These are phyloP conservation scores for Carex parvula DNA, from an alignment of 176 grass and related monocot species.

Conservation along the genomic window DNA sequence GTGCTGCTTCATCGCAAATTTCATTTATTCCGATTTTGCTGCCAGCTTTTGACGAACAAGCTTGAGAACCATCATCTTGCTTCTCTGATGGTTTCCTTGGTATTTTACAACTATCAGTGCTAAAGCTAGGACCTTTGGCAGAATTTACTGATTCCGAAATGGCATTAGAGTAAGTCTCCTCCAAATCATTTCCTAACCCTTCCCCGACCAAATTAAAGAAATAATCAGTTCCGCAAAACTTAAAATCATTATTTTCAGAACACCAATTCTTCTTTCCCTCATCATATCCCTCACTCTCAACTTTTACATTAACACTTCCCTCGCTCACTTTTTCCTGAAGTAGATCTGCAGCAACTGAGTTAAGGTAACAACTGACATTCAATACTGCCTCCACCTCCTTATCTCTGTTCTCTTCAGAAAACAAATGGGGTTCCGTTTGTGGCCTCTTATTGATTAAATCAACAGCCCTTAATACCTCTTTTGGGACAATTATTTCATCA, in stretches of 20 bases:
- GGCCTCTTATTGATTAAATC: conserved; percentile 31
- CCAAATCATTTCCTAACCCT: conserved; percentile 6
- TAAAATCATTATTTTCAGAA: conserved; percentile 36
- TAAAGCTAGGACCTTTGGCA: conserved; percentile 10
- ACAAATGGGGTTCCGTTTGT: background rate
- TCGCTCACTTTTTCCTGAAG: conserved; percentile 10
- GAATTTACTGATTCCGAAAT: conserved; percentile 12
- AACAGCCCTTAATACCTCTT: conserved; percentile 27
- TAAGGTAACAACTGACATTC: conserved; percentile 34
- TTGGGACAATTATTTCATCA: conserved; percentile 28
- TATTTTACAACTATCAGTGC: background rate
- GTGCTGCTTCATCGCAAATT: conserved; percentile 51
- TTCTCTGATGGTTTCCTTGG: background rate
- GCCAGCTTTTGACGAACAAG: background rate
- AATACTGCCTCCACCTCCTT: conserved; percentile 41
- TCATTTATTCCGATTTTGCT: conserved; percentile 28
- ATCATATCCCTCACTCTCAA: background rate
- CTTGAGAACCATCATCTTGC: background rate
- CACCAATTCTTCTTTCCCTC: conserved; percentile 3
- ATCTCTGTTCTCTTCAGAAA: conserved; percentile 27
- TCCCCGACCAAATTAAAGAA: conserved; percentile 14
- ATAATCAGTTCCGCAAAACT: conserved; percentile 27
- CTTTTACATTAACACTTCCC: background rate
- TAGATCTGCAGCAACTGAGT: conserved; percentile 14
- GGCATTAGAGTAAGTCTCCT: conserved; percentile 27